Percentiles rank a stretch among this genome's conserved stretches.
These are phyloP conservation scores for Ophiostoma pallidulum DNA, from an alignment of 2,329 filamentous ascomycete species.

Conservation along the genomic window DNA sequence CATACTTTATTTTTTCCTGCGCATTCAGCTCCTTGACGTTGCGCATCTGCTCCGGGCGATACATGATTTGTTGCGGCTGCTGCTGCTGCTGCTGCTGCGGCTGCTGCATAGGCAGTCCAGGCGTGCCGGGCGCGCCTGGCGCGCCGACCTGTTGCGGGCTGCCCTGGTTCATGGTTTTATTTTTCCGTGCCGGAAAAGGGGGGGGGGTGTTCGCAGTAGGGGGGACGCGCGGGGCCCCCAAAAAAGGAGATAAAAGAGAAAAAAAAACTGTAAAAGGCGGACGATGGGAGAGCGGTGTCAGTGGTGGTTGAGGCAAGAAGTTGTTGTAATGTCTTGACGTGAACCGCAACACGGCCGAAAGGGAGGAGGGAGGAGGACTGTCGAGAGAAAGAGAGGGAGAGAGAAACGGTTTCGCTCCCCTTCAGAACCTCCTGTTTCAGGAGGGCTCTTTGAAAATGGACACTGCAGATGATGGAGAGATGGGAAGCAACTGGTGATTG, in stretches of 20 bases:
- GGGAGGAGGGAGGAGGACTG: no score
- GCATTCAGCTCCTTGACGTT: constrained; percentile 39
- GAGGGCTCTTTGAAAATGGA: no score
- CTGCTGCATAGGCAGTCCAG: not conserved
- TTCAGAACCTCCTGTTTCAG: no score
- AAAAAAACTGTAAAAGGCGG: no score
- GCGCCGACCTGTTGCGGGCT: constrained; percentile 8
- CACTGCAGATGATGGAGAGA: not conserved
- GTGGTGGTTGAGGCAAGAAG: no score
- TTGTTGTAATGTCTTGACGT: no score
- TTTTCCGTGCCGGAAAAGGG: no score
- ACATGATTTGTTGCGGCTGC: constrained; percentile 26
- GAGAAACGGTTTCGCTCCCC: no score
- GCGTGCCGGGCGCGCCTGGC: constrained; percentile 7
- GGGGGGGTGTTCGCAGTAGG: no score
- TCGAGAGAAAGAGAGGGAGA: not conserved
- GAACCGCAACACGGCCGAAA: no score
- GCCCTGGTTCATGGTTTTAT: constrained; percentile 9
- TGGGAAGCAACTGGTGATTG: not conserved
- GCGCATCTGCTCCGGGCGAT: constrained; percentile 43
- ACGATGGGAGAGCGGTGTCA: no score
- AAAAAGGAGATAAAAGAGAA: no score
- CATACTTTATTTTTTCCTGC: constrained; percentile 50
- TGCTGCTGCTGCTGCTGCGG: constrained; percentile 11
- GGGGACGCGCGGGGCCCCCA: not conserved